A percentile compares a stretch with the other conserved stretches of the same genome.
These are phyloP conservation scores for Hemileccinum impolitum DNA, from an alignment of 768 basidiomycete genomes.

Conservation along the genomic window DNA sequence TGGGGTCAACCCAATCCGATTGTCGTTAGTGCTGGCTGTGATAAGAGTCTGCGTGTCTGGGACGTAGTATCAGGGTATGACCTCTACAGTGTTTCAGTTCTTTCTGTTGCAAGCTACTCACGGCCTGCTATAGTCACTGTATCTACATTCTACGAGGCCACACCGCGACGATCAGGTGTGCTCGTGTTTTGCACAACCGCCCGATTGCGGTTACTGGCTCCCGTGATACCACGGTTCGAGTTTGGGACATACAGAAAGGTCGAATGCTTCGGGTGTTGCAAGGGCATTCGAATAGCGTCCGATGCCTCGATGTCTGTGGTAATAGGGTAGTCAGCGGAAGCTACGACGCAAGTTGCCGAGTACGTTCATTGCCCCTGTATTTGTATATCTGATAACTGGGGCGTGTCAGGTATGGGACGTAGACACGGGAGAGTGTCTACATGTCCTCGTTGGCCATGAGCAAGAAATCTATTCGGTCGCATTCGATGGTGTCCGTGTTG, in stretches of 20 bases:
- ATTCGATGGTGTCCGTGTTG: conserved; percentile 79
- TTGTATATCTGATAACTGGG: background rate
- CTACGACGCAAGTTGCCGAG: conserved; percentile 86
- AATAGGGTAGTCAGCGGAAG: conserved; percentile 85
- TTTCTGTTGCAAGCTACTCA: conserved; percentile 4
- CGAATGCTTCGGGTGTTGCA: conserved; percentile 57
- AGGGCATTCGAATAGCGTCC: conserved; percentile 80
- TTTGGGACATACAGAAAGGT: conserved; percentile 92
- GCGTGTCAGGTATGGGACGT: conserved; percentile 77
- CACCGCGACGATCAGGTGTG: conserved; percentile 85
- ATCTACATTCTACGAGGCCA: conserved; percentile 82
- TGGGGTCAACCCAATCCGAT: conserved; percentile 87
- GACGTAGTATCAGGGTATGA: conserved; percentile 80
- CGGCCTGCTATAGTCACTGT: conserved; percentile 43
- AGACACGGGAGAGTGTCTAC: conserved; percentile 84
- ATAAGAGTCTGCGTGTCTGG: conserved; percentile 91
- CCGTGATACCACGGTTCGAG: conserved; percentile 78
- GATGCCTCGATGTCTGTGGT: conserved; percentile 87
- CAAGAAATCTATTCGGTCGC: conserved; percentile 91
- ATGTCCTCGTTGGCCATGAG: conserved; percentile 77
- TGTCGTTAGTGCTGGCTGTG: conserved; percentile 91
- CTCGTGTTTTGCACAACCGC: conserved; percentile 81
- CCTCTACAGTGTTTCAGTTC: background rate
- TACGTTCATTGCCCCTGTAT: conserved; percentile 33
- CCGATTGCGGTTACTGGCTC: conserved; percentile 91